Percentiles rank a stretch among this genome's conserved stretches.
These are phyloP conservation scores for Trichophaea hybrida DNA, from an alignment of 2,329 filamentous ascomycete species.

Conservation along the genomic window DNA sequence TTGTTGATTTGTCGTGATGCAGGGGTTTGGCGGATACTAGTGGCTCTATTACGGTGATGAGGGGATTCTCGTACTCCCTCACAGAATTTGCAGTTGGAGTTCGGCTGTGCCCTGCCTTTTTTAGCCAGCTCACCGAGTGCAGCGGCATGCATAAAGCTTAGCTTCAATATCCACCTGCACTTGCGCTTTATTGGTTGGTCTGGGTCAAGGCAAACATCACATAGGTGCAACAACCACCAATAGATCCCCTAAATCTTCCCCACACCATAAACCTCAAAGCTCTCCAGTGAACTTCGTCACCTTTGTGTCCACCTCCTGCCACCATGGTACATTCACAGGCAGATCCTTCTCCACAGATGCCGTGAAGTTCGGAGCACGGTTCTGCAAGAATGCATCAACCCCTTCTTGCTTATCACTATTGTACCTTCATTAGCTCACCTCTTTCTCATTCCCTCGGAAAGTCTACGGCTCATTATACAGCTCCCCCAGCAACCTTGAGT, in stretches of 20 bases:
- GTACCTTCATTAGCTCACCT: background rate
- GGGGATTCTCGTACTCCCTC: no score
- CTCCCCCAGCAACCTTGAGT: constrained; percentile 49
- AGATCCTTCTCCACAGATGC: constrained; percentile 47
- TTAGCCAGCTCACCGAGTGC: background rate
- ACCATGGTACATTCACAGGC: constrained; percentile 53
- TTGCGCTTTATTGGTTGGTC: background rate
- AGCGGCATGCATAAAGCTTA: background rate
- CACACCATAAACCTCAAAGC: background rate
- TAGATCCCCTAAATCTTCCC: background rate
- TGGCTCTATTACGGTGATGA: no score
- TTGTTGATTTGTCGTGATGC: background rate
- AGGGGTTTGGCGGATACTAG: background rate
- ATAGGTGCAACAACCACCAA: no score
- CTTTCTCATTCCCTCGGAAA: background rate
- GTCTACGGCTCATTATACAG: constrained; percentile 38
- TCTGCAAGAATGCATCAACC: constrained; percentile 54
- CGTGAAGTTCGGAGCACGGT: constrained; percentile 48
- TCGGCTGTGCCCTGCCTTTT: background rate
- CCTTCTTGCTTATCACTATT: constrained; percentile 51
- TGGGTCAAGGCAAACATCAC: no score
- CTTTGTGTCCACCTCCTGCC: constrained; percentile 40
- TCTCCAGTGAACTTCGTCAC: background rate
- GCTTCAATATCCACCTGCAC: background rate
- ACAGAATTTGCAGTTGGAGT: no score